These are phyloP conservation scores for Rhododendron kiyosumense DNA, from an alignment of 148 eudicot species.

Conservation along the genomic window DNA sequence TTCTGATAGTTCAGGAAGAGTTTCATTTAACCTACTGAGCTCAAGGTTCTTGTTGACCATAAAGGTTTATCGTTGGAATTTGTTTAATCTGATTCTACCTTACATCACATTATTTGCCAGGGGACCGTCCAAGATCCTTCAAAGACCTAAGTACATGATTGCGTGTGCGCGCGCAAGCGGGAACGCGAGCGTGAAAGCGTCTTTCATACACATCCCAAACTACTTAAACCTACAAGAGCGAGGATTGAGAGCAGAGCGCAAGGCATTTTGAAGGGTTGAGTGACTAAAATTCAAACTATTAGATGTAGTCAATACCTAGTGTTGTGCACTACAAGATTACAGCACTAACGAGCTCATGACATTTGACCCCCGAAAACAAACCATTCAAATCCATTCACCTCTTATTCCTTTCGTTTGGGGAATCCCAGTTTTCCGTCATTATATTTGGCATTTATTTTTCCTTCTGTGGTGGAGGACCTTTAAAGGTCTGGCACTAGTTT, in stretches of 20 bases:
- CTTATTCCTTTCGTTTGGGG: not conserved
- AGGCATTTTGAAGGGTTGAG: too few species aligned
- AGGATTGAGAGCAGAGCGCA: too few species aligned
- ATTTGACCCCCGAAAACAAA: not conserved
- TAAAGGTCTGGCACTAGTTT: not conserved
- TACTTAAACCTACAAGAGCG: too few species aligned
- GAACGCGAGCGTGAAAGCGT: too few species aligned
- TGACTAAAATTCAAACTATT: not conserved
- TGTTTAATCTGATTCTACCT: not conserved
- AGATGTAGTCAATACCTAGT: not conserved
- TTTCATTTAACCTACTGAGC: not conserved
- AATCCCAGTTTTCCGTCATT: not conserved
- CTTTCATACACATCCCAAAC: too few species aligned
- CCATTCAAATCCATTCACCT: not conserved
- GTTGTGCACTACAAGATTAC: not conserved
- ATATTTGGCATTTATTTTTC: not conserved
- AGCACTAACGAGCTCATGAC: not conserved
- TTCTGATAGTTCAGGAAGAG: not conserved
- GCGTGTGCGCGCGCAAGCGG: too few species aligned
- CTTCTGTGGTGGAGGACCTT: not conserved
- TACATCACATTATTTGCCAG: not conserved
- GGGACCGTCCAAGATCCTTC: not conserved
- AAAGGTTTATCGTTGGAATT: not conserved
- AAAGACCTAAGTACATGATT: not conserved
- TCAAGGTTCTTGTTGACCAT: not conserved